Percentiles rank a stretch among this genome's conserved stretches.
phyloP scores from a whole-genome alignment of 1,139 yeast genomes.

The Magnusiomyces fungicola region DNA sequence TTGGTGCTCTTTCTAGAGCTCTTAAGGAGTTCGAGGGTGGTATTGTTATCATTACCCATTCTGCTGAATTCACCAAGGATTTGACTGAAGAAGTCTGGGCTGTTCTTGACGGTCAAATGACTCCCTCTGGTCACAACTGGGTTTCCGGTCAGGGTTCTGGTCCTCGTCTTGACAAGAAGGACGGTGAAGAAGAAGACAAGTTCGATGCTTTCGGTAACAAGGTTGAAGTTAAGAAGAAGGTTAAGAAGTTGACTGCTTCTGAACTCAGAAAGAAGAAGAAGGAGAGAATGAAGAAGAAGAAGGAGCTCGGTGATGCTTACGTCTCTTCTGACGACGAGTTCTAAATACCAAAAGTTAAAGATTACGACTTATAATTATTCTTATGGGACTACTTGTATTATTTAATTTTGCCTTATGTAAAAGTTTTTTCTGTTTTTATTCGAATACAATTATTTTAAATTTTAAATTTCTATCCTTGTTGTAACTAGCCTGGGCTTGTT shows the following conservation, averaged over 20 bases:
- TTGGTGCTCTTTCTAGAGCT: constrained; percentile 99
- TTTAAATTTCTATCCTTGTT: too few relatives aligned
- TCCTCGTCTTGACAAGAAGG: constrained; percentile 96
- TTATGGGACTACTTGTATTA: constrained; percentile 1
- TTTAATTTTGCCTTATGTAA: background rate
- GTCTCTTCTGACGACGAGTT: constrained; percentile 89
- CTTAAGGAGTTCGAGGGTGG: constrained; percentile 99
- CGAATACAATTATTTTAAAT: background rate
- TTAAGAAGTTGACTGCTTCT: constrained; percentile 95
- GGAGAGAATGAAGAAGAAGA: constrained; percentile 99
- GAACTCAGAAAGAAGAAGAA: constrained; percentile 99
- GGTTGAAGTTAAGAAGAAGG: constrained; percentile 94
- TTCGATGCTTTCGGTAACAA: constrained; percentile 99
- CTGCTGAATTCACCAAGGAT: constrained; percentile 99
- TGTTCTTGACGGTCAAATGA: constrained; percentile 94
- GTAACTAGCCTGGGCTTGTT: too few relatives aligned
- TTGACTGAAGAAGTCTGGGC: constrained; percentile 99
- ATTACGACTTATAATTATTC: background rate
- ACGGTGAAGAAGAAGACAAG: constrained; percentile 93
- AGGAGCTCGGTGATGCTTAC: constrained; percentile 98
- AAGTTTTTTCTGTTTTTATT: background rate
- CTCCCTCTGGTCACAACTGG: constrained; percentile 99
- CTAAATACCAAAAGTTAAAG: too few relatives aligned
- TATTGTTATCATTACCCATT: constrained; percentile 98
- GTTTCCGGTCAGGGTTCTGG: constrained; percentile 99